Evolutionary conservation across 495 filamentous ascomycete species (phyloP).

Genomic region (Massariosphaeria phaeospora): DNA sequence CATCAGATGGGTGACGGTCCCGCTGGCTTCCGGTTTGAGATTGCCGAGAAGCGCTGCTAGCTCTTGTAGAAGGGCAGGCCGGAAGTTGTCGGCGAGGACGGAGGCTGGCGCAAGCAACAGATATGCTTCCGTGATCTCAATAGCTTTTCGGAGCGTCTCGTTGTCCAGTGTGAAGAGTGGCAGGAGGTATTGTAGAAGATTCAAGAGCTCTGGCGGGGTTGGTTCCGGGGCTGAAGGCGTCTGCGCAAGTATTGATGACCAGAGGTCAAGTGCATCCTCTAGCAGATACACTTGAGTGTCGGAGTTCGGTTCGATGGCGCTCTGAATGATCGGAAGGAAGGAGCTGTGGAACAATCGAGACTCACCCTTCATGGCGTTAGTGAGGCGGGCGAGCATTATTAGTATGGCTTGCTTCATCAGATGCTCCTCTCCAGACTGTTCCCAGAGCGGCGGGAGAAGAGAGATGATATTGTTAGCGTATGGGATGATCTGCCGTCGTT

Average conservation of each 20-base stretch:
- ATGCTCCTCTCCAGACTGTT: conserved; percentile 70
- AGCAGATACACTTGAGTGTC: conserved; percentile 77
- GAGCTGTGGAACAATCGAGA: conserved; percentile 65
- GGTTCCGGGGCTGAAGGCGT: conserved; percentile 46
- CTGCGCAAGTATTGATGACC: conserved; percentile 69
- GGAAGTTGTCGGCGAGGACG: conserved; percentile 62
- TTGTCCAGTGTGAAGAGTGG: conserved; percentile 67
- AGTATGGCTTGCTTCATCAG: conserved; percentile 89
- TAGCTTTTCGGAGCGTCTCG: conserved; percentile 61
- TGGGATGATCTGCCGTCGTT: conserved; percentile 49
- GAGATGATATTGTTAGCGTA: conserved; percentile 77
- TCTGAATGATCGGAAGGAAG: conserved; percentile 72
- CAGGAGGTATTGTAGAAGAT: conserved; percentile 62
- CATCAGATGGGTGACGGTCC: conserved; percentile 59
- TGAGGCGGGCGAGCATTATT: conserved; percentile 71
- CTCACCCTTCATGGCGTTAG: conserved; percentile 69
- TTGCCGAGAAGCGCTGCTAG: conserved; percentile 57
- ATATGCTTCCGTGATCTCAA: conserved; percentile 73
- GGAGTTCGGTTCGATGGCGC: conserved; percentile 72
- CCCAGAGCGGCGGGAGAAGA: conserved; percentile 80
- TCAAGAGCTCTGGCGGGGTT: conserved; percentile 46
- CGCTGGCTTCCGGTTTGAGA: conserved; percentile 61
- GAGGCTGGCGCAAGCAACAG: conserved; percentile 70
- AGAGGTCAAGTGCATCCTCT: conserved; percentile 88
- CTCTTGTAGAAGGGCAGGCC: conserved; percentile 52